Evolutionary conservation across 2,329 filamentous ascomycete genomes (phyloP).

Genomic region (Cytospora schulzeri): DNA sequence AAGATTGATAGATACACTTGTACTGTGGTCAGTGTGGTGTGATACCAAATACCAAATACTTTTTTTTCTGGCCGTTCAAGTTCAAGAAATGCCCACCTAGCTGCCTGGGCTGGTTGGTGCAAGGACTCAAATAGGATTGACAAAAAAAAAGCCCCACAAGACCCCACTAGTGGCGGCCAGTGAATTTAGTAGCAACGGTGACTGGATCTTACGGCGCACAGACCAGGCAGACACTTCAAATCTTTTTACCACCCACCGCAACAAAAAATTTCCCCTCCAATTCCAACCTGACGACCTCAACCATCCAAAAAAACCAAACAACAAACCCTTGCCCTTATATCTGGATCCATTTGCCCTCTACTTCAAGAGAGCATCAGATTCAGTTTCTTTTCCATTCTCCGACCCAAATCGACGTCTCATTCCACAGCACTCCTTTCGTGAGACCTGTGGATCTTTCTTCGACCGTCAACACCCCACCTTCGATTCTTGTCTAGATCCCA

Average conservation of each 20-base stretch:
- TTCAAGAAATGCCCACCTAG: too few species aligned
- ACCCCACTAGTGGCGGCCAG: neutral
- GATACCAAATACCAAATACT: neutral
- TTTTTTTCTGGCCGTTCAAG: neutral
- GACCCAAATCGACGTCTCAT: slow-evolving; percentile 8
- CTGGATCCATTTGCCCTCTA: slow-evolving; percentile 38
- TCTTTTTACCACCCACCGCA: slow-evolving; percentile 24
- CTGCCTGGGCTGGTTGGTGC: too few species aligned
- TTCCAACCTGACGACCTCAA: slow-evolving; percentile 18
- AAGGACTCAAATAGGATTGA: neutral
- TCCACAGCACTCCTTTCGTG: slow-evolving; percentile 37
- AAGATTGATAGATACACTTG: neutral
- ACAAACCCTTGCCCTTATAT: slow-evolving; percentile 21
- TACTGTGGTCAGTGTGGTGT: neutral
- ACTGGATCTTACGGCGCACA: slow-evolving; percentile 8
- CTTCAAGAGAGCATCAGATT: slow-evolving; percentile 51
- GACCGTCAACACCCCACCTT: slow-evolving; percentile 39
- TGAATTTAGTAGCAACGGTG: neutral
- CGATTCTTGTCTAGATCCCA: slow-evolving; percentile 64
- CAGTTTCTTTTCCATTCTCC: slow-evolving; percentile 45
- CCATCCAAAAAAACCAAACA: slow-evolving; percentile 20
- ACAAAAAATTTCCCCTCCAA: slow-evolving; percentile 21
- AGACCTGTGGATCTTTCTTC: slow-evolving; percentile 41
- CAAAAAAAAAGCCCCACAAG: neutral
- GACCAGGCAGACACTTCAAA: slow-evolving; percentile 22